phyloP scores from a whole-genome alignment of 257 asterid genomes.

The Verbena officinalis region DNA sequence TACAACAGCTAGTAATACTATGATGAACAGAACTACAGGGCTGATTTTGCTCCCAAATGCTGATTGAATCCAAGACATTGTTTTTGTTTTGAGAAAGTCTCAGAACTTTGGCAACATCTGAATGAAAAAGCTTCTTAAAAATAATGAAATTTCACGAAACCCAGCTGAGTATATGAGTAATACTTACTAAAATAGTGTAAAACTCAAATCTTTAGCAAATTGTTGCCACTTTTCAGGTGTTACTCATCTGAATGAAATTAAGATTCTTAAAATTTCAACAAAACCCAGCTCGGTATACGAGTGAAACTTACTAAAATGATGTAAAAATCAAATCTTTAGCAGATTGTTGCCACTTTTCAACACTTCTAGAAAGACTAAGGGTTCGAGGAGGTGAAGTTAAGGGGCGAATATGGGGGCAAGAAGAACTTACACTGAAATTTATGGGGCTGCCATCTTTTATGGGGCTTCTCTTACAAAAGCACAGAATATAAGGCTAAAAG shows the following conservation, averaged over 20 bases:
- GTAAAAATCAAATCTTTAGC: slow-evolving; percentile 29
- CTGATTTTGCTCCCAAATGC: slow-evolving; percentile 67
- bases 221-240: no score
- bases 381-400: background rate
- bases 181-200: background rate
- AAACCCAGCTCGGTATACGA: background rate
- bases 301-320: background rate
- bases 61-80: slow-evolving; percentile 70
- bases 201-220: slow-evolving; percentile 27
- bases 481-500: background rate
- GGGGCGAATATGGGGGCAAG: slow-evolving; percentile 3
- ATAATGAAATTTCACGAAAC: slow-evolving; percentile 11
- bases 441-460: slow-evolving; percentile 18
- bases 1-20: slow-evolving; percentile 54
- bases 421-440: slow-evolving; percentile 32
- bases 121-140: slow-evolving; percentile 26
- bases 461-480: background rate
- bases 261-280: slow-evolving; percentile 19
- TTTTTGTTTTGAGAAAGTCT: background rate
- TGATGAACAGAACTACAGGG: slow-evolving; percentile 57
- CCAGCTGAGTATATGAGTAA: background rate
- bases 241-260: slow-evolving; percentile 35
- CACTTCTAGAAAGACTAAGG: background rate
- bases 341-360: background rate
- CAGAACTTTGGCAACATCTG: slow-evolving; percentile 27